phyloP scores from a whole-genome alignment of 2,329 filamentous ascomycete species.

The Fusarium equiseti region DNA sequence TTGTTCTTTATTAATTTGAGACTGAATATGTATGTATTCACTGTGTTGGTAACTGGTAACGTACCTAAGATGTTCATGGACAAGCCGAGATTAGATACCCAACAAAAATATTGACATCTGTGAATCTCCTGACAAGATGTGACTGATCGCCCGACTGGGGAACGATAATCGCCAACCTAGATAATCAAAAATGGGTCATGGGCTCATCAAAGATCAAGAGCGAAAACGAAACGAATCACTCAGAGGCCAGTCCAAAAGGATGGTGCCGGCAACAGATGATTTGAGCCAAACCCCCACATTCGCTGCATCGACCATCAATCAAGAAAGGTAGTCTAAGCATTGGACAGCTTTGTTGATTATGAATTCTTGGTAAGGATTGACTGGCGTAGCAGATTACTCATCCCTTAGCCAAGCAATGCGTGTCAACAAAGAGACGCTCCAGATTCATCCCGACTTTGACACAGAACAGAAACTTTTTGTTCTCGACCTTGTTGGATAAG shows the following conservation, averaged over 20 bases:
- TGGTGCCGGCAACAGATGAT: conserved; percentile 39
- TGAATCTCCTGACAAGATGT: conserved; percentile 1
- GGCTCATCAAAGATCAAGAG: conserved; percentile 13
- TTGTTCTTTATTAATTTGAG: not conserved
- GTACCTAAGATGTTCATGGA: not conserved
- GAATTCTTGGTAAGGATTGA: conserved; percentile 3
- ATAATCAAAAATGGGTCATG: conserved; percentile 37
- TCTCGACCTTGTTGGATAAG: conserved; percentile 17
- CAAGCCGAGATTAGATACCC: not conserved
- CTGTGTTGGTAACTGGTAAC: not conserved
- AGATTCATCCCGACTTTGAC: not conserved
- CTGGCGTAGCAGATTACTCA: not conserved
- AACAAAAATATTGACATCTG: not conserved
- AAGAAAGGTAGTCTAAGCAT: not conserved
- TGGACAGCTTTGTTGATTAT: not conserved
- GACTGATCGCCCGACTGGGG: conserved; percentile 3
- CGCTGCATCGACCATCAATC: not conserved
- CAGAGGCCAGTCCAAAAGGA: conserved; percentile 11
- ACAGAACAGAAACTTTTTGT: not conserved
- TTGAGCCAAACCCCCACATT: conserved; percentile 13
- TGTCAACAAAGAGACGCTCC: not conserved
- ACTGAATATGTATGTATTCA: not conserved
- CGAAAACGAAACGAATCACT: conserved; percentile 23
- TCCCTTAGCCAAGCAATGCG: not conserved
- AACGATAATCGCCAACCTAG: conserved; percentile 13